phyloP scores from a whole-genome alignment of 805 yeast genomes.

The Saccharomycopsis amapae region DNA sequence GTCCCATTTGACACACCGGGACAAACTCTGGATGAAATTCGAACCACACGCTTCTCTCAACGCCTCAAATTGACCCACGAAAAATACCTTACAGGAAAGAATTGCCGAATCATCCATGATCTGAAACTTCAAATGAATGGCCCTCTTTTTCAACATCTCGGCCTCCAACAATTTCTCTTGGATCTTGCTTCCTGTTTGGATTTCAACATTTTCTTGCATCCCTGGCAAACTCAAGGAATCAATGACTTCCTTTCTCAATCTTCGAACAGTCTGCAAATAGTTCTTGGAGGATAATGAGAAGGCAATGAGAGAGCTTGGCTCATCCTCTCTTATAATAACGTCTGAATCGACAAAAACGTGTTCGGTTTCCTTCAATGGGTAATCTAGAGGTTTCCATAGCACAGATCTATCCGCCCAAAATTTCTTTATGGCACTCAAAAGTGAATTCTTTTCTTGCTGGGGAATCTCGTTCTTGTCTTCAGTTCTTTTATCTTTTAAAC shows the following conservation, averaged over 20 bases:
- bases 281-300: conserved; percentile 85
- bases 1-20: conserved; percentile 94
- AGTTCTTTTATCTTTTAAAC: no score
- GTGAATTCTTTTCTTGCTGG: conserved; percentile 62
- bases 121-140: conserved; percentile 87
- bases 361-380: conserved; percentile 72
- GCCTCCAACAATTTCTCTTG: conserved; percentile 40
- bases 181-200: conserved; percentile 6
- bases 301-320: conserved; percentile 90
- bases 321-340: conserved; percentile 91
- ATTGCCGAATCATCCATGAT: conserved; percentile 79
- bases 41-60: conserved; percentile 78
- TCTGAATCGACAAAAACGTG: conserved; percentile 92
- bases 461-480: conserved; percentile 22
- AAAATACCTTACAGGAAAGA: conserved; percentile 83
- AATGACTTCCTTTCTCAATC: conserved; percentile 24
- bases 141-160: conserved; percentile 71
- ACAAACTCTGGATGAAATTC: conserved; percentile 77
- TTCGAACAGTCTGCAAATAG: conserved; percentile 57
- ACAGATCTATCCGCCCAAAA: conserved; percentile 99
- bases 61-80: conserved; percentile 95
- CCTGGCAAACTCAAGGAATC: conserved; percentile 11
- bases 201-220: conserved; percentile 25
- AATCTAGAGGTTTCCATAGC: conserved; percentile 86
- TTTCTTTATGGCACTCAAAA: conserved; percentile 75